These are phyloP conservation scores for Pythium pectinolyticum DNA, from an alignment of 352 stramenopile genomes.

Conservation along the genomic window DNA sequence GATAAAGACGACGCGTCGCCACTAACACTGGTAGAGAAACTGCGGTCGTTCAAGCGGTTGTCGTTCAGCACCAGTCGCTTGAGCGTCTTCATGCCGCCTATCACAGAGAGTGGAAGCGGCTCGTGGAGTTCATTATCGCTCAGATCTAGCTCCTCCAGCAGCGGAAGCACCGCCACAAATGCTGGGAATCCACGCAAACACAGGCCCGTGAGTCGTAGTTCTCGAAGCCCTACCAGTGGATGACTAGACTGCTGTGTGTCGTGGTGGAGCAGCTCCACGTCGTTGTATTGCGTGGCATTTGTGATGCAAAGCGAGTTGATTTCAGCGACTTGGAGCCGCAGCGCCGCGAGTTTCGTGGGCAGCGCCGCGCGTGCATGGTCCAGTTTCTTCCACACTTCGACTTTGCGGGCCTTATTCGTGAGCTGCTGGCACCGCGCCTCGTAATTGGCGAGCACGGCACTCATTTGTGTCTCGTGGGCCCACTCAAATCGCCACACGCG, in stretches of 20 bases:
- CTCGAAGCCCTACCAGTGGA: constrained; percentile 7
- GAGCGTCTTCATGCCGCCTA: constrained; percentile 24
- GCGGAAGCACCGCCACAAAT: constrained; percentile 20
- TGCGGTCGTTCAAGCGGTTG: constrained; percentile 35
- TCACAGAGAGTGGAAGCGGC: constrained; percentile 15
- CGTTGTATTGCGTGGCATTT: not conserved
- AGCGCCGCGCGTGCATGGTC: constrained; percentile 26
- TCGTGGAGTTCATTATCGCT: constrained; percentile 33
- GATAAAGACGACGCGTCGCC: too few relatives aligned
- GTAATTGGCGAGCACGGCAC: constrained; percentile 33
- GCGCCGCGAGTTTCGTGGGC: constrained; percentile 1
- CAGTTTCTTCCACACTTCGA: constrained; percentile 40
- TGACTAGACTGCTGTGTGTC: not conserved
- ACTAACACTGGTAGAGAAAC: too few relatives aligned
- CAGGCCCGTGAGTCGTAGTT: constrained; percentile 25
- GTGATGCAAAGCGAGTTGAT: not conserved
- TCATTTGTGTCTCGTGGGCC: not conserved
- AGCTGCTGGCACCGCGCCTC: constrained; percentile 30
- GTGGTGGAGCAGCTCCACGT: not conserved
- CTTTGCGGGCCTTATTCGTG: constrained; percentile 24
- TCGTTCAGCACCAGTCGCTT: constrained; percentile 36
- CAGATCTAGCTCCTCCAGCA: constrained; percentile 38
- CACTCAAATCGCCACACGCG: constrained; percentile 57
- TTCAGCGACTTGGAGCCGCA: constrained; percentile 12
- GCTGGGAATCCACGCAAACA: constrained; percentile 26